Base-by-base conservation (phyloP, 768 basidiomycete species). In the Hydnomerulius pinastri region DNA sequence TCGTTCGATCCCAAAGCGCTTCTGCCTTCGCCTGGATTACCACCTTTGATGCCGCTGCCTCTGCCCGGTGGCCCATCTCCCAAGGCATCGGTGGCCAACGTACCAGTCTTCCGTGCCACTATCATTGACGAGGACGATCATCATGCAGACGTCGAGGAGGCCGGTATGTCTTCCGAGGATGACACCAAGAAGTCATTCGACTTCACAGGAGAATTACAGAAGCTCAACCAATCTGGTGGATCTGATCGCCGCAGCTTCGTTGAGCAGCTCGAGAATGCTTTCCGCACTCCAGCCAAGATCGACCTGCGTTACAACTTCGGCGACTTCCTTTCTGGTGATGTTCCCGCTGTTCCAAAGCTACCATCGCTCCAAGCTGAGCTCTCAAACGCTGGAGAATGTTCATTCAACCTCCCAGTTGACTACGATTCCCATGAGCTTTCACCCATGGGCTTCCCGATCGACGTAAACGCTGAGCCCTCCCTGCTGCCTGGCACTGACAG, bases 131-230 rank as follows among this genome's bases (percentile, higher is more conserved):
- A 78, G 7, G 69, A 75, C 12, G 72, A 64, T 1, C 64, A 75
- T 30, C 71, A 69, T 18, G 70, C 60, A 1, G 71, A 77, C 33
- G 51, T 71, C 3, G 77, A 78, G 23, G 77, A 74, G 17, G 68
- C 67, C 18, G 73, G 54, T 2, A 46, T 62, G 30, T 70, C 73
- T 11, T 83, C 81, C 12, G 83, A 84, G 46, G 80, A 80, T 45
- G 81, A 86, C 54, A 91, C 89, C 0, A 89, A 85, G 71, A 86
- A 79, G 58, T 87, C 84, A 1, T 92, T 92, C 53, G 90, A 92
- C 60, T 92, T 92, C 61, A 92, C 90, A 0, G 87, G 85, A 32
- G 90, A 91, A 64, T 67, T 92, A 45, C 70, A 77, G 65, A 82
- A 73, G 58, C 73, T 92, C 42, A 84, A 86, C 46, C 83, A 87